Evolutionary conservation across 805 yeast species (phyloP).

Genomic region (Saccharomycopsis fodiens): DNA sequence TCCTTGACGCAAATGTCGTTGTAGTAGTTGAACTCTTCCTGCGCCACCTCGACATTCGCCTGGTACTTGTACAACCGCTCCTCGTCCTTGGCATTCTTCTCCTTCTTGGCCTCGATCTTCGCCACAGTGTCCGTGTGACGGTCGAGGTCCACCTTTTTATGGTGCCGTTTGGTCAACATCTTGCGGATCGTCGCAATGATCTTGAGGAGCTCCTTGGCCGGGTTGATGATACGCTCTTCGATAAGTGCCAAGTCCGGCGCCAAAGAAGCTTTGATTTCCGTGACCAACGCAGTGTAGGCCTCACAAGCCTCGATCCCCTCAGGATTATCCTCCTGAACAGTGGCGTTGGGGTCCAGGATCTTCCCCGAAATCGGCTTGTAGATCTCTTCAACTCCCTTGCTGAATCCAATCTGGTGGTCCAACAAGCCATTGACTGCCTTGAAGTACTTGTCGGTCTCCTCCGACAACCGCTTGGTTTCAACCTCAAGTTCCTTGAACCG

Average conservation of each 20-base stretch:
- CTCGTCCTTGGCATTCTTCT: conserved; percentile 81
- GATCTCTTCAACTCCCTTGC: conserved; percentile 92
- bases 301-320: conserved; percentile 94
- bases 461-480: conserved; percentile 83
- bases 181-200: conserved; percentile 79
- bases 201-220: conserved; percentile 83
- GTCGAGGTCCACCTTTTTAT: conserved; percentile 90
- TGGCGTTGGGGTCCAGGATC: conserved; percentile 78
- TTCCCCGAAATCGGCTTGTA: conserved; percentile 95
- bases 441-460: conserved; percentile 85
- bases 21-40: conserved; percentile 92
- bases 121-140: conserved; percentile 64
- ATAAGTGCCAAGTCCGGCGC: conserved; percentile 91
- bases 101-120: conserved; percentile 76
- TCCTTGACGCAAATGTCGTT: conserved; percentile 91
- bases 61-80: conserved; percentile 84
- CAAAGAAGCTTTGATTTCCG: conserved; percentile 74
- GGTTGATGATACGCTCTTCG: conserved; percentile 80
- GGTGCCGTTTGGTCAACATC: conserved; percentile 93
- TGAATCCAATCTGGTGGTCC: conserved; percentile 75
- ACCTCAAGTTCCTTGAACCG: conserved; percentile 87
- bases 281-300: conserved; percentile 81
- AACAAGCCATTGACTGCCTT: conserved; percentile 91
- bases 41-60: conserved; percentile 83
- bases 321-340: conserved; percentile 89